These are phyloP conservation scores for Hypomyces rosellus DNA, from an alignment of 2,329 filamentous ascomycete genomes.

Conservation along the genomic window DNA sequence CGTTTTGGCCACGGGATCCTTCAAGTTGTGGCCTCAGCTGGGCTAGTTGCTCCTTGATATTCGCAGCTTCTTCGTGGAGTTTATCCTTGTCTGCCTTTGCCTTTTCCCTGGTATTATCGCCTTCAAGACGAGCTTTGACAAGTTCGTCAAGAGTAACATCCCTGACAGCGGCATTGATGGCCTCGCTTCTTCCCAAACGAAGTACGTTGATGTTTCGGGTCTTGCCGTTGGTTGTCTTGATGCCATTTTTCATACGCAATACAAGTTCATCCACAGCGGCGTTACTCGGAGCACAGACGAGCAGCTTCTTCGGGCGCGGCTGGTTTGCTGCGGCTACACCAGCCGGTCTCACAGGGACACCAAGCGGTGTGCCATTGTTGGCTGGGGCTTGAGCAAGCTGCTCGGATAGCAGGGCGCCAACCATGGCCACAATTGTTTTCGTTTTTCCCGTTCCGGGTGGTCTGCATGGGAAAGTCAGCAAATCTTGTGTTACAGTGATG, in stretches of 20 bases:
- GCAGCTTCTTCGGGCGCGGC: slow-evolving; percentile 64
- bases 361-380: slow-evolving; percentile 26
- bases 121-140: slow-evolving; percentile 66
- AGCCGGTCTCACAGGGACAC: slow-evolving; percentile 23
- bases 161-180: slow-evolving; percentile 80
- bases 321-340: slow-evolving; percentile 20
- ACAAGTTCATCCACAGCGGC: slow-evolving; percentile 95
- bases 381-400: slow-evolving; percentile 28
- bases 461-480: slow-evolving; percentile 31
- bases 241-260: slow-evolving; percentile 79
- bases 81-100: slow-evolving; percentile 51
- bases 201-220: slow-evolving; percentile 77
- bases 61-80: slow-evolving; percentile 56
- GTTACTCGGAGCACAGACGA: slow-evolving; percentile 98
- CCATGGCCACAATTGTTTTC: slow-evolving; percentile 95
- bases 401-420: slow-evolving; percentile 63
- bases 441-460: slow-evolving; percentile 97
- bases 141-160: slow-evolving; percentile 93
- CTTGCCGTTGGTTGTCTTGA: slow-evolving; percentile 70
- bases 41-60: slow-evolving; percentile 70
- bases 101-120: slow-evolving; percentile 51
- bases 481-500: too few relatives aligned
- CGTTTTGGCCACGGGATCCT: slow-evolving; percentile 51
- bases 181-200: slow-evolving; percentile 83
- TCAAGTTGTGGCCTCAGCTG: slow-evolving; percentile 67